Evolutionary conservation across 164 flowering plant species (phyloP), one percentile per base, ranked within the genome.

Genomic region (Aristolochia californica): DNA sequence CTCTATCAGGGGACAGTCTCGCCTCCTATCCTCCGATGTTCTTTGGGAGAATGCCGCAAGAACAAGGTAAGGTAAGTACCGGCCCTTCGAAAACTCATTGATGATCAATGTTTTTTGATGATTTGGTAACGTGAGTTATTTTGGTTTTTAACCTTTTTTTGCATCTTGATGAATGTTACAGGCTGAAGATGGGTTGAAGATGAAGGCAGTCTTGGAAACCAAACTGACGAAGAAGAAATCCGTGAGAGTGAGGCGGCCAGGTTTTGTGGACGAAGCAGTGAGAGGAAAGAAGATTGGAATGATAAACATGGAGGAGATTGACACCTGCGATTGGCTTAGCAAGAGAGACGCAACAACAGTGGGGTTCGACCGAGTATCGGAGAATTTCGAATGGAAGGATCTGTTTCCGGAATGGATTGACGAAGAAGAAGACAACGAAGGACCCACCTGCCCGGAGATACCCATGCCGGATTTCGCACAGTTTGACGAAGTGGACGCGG

Each of bases 341-440:
- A 27, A 49, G 5, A 83, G 79, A 13, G 65, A 79, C 11, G 63
- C 55, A 0, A 66, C 63, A 4, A 71, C 63, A 0, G 28, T 89
- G 5, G 23, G 20, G 2, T 83, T 81, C 55, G 71, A 78, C 5
- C 63, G 55, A 0, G 95, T 79, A 1, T 81, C 97, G 1, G 57
- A 64, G 27, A 53, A 27, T 10, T 77, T 90, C 20, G 66, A 82
- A 58, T 94, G 99, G 99, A 67, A 71, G 48, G 74, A 87, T 56
- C 49, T 94, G 55, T 94, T 83, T 62, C 99, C 97, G 0, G 99
- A 90, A 49, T 90, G 95, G 96, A 85, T 93, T n/a, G 96, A 89
- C 40, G 99, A 93, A 28, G 97, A 89, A 45, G 91, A 89, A 67
- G 96, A 89, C 45, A 68, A 48, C 13, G 87, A 84, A 1, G 78